Conservation (phyloP, 2,329 filamentous ascomycete genomes). For the Aspergillus intermedius region DNA sequence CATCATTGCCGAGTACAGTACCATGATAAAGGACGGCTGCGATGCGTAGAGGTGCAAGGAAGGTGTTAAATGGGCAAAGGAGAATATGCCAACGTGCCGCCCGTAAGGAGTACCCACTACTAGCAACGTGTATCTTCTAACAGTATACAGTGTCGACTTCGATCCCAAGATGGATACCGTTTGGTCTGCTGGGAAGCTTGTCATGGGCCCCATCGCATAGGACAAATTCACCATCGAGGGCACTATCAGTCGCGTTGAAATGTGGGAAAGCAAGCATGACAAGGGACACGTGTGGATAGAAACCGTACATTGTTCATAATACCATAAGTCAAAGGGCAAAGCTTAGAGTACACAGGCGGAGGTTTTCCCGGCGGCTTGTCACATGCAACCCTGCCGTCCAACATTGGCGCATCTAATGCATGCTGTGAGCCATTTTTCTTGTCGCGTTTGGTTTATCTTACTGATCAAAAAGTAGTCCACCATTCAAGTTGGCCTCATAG, state of each 20-base stretch:
- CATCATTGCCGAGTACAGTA: not conserved
- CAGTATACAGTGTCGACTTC: not conserved
- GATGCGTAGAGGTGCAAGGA: not conserved
- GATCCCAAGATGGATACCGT: not conserved
- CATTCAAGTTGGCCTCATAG: no score
- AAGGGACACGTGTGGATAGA: not conserved
- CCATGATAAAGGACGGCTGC: not conserved
- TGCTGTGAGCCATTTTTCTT: no score
- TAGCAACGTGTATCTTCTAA: not conserved
- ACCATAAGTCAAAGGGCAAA: no score
- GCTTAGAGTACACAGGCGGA: no score
- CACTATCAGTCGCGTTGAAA: not conserved
- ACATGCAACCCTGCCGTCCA: no score
- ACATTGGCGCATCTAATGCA: no score
- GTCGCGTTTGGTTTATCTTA: no score
- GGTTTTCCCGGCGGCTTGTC: no score
- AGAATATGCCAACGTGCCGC: not conserved
- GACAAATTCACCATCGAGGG: not conserved
- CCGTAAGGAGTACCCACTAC: not conserved
- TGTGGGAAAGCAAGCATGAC: not conserved
- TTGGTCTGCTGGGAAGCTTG: not conserved
- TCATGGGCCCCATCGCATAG: not conserved
- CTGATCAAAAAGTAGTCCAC: no score
- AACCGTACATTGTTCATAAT: no score
- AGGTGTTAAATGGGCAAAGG: not conserved